Conservation (phyloP, 106 monocot species). For the Triglochin maritima region DNA sequence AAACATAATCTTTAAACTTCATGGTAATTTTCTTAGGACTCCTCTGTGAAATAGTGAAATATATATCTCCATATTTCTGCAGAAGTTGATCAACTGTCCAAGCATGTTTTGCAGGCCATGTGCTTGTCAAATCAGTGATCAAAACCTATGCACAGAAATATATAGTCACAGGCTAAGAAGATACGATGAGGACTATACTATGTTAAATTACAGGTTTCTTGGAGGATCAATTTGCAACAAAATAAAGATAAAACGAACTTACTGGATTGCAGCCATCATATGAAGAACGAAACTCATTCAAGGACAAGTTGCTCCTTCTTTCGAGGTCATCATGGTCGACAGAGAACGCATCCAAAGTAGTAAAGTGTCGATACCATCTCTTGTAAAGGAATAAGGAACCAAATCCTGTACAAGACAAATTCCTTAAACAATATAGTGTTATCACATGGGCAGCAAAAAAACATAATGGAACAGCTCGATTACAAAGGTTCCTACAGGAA, state of each 20-base stretch:
- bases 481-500: background rate
- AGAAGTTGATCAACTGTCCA: constrained; percentile 72
- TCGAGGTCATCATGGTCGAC: constrained; percentile 47
- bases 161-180: background rate
- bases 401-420: constrained; percentile 54
- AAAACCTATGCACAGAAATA: constrained; percentile 44
- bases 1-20: constrained; percentile 82
- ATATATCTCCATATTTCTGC: constrained; percentile 52
- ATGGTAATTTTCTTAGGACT: constrained; percentile 72
- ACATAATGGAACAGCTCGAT: background rate
- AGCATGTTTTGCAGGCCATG: constrained; percentile 73
- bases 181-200: background rate
- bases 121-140: constrained; percentile 65
- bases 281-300: constrained; percentile 45
- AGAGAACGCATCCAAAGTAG: constrained; percentile 47
- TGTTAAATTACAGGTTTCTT: background rate
- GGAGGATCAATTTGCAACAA: background rate
- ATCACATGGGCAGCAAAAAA: background rate
- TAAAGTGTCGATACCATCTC: constrained; percentile 94
- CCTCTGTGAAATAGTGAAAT: constrained; percentile 86
- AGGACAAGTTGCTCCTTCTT: constrained; percentile 42
- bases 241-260: constrained; percentile 2
- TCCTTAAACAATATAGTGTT: background rate
- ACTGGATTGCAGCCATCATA: constrained; percentile 75
- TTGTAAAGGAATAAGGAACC: constrained; percentile 64